Evolutionary conservation across 2,329 filamentous ascomycete genomes (phyloP).

Genomic region (Aspergillus tubingensis): DNA sequence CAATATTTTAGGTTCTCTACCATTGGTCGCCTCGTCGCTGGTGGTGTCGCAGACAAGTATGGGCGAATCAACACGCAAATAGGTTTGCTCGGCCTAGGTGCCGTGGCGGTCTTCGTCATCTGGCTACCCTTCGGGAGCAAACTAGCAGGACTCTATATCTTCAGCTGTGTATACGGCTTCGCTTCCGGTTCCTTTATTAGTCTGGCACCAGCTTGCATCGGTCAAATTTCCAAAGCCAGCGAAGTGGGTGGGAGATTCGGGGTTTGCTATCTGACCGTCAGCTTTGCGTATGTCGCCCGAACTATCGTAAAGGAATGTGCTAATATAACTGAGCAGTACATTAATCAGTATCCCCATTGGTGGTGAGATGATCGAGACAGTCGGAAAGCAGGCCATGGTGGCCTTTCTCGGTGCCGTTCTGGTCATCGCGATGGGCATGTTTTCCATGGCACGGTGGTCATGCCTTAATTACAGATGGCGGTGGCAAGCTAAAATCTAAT

Average conservation of each 20-base stretch:
- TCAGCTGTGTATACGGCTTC: slow-evolving; percentile 50
- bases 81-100: slow-evolving; percentile 35
- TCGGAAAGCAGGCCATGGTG: slow-evolving; percentile 49
- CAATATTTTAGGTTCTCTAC: slow-evolving; percentile 36
- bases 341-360: slow-evolving; percentile 52
- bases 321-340: slow-evolving; percentile 26
- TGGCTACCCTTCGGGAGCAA: slow-evolving; percentile 34
- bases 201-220: slow-evolving; percentile 49
- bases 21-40: slow-evolving; percentile 49
- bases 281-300: slow-evolving; percentile 41
- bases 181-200: slow-evolving; percentile 52
- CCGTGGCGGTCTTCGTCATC: slow-evolving; percentile 46
- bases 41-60: slow-evolving; percentile 46
- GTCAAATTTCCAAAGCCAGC: slow-evolving; percentile 50
- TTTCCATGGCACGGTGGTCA: slow-evolving; percentile 41
- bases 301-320: neutral
- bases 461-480: slow-evolving; percentile 43
- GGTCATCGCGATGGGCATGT: slow-evolving; percentile 37
- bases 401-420: slow-evolving; percentile 49
- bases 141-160: slow-evolving; percentile 43
- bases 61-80: slow-evolving; percentile 52
- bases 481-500: slow-evolving; percentile 24
- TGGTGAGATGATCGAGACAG: slow-evolving; percentile 52
- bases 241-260: slow-evolving; percentile 53
- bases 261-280: slow-evolving; percentile 52